Base-by-base conservation (phyloP, 176 grass and related monocot species). In the Phoenix dactylifera region DNA sequence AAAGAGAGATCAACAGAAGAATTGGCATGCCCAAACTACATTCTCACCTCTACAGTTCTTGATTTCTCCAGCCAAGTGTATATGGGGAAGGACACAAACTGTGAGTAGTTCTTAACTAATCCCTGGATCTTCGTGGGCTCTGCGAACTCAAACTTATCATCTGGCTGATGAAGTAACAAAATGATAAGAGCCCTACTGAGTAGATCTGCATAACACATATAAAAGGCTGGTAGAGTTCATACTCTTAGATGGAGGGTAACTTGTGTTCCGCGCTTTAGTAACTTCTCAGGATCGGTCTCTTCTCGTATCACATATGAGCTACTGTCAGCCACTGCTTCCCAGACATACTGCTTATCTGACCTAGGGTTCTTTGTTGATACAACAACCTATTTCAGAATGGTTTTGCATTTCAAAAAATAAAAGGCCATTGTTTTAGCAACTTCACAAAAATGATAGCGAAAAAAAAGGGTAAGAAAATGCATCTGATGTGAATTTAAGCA, bases 1-100 rank as follows among this genome's bases (percentile, higher is more conserved):
- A 44, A 44, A 44, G 35, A 44, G 10, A 9, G 35, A 12, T 44
- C 35, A 44, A 12, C 35, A 44, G 10, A 44, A 44, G 6, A 44
- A 44, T 44, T 44, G 10, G 35, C 35, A 44, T 12, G 35, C 35
- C 35, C 35, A 44, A 44, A 44, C 35, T 44, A 12, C 35, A 12
- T 14, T 3, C 48, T 16, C 58, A 95, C 89, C 85, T 95, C 89
- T 66, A 88, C 76, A 55, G 89, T 88, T 78, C 81, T 78, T 49
- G 89, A 95, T 80, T 95, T 95, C 72, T 95, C 89, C 58, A 88
- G 85, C 75, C 83, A 95, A 58, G 90, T 95, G 64, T 86, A 89
- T 72, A 95, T 95, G 15, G 90, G 90, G 67, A 95, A 95, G 26
- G 90, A 95, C 1, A 95, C 90, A 76, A 89, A 89, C 64, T 95